These are phyloP conservation scores for Colletotrichum sojae DNA, from an alignment of 2,329 filamentous ascomycete species.

Conservation along the genomic window DNA sequence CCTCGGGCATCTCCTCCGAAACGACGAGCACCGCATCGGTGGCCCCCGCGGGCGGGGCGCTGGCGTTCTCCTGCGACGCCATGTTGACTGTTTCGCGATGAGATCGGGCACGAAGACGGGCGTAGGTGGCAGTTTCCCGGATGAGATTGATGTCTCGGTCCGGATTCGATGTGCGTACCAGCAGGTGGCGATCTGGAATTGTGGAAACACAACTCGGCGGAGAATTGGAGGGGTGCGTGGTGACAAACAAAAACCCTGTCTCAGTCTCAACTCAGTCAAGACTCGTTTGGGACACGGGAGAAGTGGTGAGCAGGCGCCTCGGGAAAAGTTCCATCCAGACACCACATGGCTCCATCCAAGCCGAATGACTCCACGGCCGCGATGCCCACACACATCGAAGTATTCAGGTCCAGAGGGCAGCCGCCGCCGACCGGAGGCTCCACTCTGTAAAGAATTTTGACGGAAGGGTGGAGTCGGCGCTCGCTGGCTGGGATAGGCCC, in stretches of 20 bases:
- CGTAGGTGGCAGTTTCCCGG: background rate
- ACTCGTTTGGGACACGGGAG: constrained; percentile 2
- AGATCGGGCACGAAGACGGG: background rate
- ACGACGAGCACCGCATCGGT: constrained; percentile 88
- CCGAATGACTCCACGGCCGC: constrained; percentile 31
- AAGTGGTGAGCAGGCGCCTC: background rate
- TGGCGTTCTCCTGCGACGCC: constrained; percentile 46
- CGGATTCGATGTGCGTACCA: constrained; percentile 21
- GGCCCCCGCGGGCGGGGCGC: constrained; percentile 71
- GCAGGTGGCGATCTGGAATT: constrained; percentile 32
- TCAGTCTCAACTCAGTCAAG: constrained; percentile 19
- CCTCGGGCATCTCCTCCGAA: constrained; percentile 85
- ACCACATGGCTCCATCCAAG: constrained; percentile 29
- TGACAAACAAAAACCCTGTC: constrained; percentile 29
- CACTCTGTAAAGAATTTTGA: constrained; percentile 42
- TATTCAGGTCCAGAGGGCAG: background rate
- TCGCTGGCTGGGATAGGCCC: background rate
- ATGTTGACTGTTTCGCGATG: constrained; percentile 43
- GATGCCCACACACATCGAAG: constrained; percentile 19
- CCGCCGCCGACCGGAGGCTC: background rate
- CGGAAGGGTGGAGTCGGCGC: constrained; percentile 31
- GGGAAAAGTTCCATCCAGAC: constrained; percentile 24
- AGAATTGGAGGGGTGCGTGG: constrained; percentile 3
- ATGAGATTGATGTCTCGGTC: constrained; percentile 29
- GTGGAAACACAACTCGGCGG: constrained; percentile 26